phyloP scores from a whole-genome alignment of 371 early-diverging fungal species.

The Coemansia sp. region DNA sequence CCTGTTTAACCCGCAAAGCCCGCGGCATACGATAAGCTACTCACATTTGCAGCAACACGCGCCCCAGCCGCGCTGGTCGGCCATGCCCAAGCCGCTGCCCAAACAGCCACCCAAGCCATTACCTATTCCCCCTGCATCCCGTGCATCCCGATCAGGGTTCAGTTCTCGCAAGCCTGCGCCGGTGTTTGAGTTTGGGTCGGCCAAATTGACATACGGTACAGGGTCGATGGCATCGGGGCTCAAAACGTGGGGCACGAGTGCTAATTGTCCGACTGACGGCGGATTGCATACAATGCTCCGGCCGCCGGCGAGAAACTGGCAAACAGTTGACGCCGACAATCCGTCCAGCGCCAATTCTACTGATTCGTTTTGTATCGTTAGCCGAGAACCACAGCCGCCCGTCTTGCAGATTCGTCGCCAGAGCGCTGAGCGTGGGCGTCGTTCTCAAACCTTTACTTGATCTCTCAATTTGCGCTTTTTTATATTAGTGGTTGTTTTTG shows the following conservation, averaged over 20 bases:
- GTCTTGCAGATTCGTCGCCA: constrained; percentile 6
- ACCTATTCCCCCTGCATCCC: neutral
- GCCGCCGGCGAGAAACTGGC: constrained; percentile 18
- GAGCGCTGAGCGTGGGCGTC: constrained; percentile 5
- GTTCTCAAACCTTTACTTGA: constrained; percentile 4
- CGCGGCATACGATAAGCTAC: constrained; percentile 1
- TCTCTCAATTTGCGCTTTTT: neutral
- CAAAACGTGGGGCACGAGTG: constrained; percentile 21
- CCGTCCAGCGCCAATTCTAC: constrained; percentile 33
- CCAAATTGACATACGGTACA: constrained; percentile 30
- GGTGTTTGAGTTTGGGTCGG: constrained; percentile 42
- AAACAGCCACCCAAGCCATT: constrained; percentile 8
- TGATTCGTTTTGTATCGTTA: constrained; percentile 41
- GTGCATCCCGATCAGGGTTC: constrained; percentile 1
- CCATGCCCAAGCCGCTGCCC: constrained; percentile 33
- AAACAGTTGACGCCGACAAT: constrained; percentile 12
- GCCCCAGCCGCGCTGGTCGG: neutral
- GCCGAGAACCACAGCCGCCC: constrained; percentile 16
- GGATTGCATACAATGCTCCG: neutral
- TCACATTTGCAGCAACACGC: neutral
- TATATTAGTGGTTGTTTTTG: neutral
- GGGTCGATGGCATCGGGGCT: neutral
- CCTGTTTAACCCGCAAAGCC: constrained; percentile 15
- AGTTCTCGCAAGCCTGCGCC: constrained; percentile 38
- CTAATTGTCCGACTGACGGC: neutral